A percentile compares a stretch with the other conserved stretches of the same genome.
Conservation (phyloP, 2,329 filamentous ascomycete genomes). For the Diaporthe amygdali region DNA sequence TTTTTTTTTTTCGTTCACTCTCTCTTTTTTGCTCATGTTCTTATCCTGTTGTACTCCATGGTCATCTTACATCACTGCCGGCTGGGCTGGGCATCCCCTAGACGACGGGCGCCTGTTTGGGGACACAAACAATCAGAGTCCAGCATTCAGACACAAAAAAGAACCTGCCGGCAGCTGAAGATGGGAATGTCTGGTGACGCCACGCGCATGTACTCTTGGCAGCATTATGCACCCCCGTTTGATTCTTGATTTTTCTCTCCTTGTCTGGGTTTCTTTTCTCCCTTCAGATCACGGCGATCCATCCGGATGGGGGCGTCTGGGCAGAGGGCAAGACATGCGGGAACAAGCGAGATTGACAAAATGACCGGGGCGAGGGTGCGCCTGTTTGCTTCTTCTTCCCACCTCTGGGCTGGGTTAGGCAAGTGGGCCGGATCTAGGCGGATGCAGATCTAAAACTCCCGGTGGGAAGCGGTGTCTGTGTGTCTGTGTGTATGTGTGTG, state of each 20-base stretch:
- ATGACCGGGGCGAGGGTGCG: background rate
- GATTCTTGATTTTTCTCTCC: background rate
- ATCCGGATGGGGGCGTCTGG: conserved; percentile 2
- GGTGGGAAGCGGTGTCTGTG: background rate
- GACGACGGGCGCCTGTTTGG: background rate
- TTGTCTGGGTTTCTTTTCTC: background rate
- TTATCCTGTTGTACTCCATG: background rate
- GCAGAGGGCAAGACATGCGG: conserved; percentile 13
- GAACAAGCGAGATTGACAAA: conserved; percentile 14
- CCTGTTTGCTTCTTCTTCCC: background rate
- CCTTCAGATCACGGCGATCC: background rate
- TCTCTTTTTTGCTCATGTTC: background rate
- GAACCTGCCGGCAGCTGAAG: background rate
- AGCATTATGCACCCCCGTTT: conserved; percentile 14
- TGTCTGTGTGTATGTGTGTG: background rate
- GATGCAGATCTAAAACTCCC: conserved; percentile 12
- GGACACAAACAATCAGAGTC: background rate
- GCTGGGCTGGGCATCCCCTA: background rate
- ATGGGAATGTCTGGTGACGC: conserved; percentile 9
- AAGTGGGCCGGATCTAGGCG: background rate
- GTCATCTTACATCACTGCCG: background rate
- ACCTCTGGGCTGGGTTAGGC: background rate
- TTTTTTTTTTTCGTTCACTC: background rate
- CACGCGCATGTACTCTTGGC: conserved; percentile 8
- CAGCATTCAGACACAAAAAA: background rate